Percentiles rank a stretch among this genome's conserved stretches.
Conservation (phyloP, 306 rosid species). For the Gynostemma pentaphyllum region DNA sequence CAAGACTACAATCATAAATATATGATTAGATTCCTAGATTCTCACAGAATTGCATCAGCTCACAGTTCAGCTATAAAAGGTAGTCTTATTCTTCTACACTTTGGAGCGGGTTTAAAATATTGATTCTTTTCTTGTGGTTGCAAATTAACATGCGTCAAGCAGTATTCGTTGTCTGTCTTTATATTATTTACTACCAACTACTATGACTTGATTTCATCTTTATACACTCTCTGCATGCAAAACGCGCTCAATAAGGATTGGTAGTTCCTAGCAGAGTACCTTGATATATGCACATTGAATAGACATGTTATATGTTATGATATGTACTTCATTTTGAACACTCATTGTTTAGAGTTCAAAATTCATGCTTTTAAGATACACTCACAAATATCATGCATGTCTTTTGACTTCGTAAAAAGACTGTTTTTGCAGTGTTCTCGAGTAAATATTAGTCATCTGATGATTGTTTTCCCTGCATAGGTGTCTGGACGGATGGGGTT, state of each 20-base stretch:
- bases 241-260: neutral
- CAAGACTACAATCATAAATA: slow-evolving; percentile 21
- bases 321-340: neutral
- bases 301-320: neutral
- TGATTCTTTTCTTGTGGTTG: neutral
- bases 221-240: neutral
- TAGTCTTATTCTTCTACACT: slow-evolving; percentile 6
- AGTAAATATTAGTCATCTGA: neutral
- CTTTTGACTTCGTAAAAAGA: neutral
- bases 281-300: neutral
- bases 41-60: slow-evolving; percentile 50
- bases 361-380: neutral
- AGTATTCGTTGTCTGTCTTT: neutral
- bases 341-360: neutral
- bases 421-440: neutral
- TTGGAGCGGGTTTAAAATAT: neutral
- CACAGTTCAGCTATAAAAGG: slow-evolving; percentile 94
- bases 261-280: neutral
- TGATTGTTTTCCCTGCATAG: slow-evolving; percentile 29
- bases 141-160: neutral
- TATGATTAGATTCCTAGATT: slow-evolving; percentile 35
- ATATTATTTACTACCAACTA: neutral
- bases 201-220: neutral
- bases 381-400: neutral
- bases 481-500: slow-evolving; percentile 92